Evolutionary conservation across 106 monocot genomes (phyloP), one percentile per base, ranked within the genome.

Genomic region (Ottelia alismoides): DNA sequence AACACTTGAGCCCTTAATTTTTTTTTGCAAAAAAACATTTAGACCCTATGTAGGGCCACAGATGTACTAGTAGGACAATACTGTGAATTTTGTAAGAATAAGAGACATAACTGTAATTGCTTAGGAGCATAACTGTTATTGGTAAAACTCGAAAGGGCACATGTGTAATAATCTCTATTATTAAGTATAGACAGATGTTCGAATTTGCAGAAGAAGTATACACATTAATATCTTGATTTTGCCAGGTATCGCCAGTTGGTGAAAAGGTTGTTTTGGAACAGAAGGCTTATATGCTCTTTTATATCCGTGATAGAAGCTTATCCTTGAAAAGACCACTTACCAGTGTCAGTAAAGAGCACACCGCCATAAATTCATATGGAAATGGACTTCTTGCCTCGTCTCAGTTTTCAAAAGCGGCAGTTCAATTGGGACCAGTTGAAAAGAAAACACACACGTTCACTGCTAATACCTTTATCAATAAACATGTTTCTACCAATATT

Each of bases 261-360:
- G 98, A 99, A 75, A 90, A 82, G 64, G 75, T 67, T 62, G 98
- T 99, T 49, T 75, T 99, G 57, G 46, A 66, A 20, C 82, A 90
- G 59, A 83, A 90, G 70, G 98, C 98, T 3, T 99, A 99, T 63
- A 99, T 99, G 80, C 49, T 99, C 45, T 99, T 99, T 70, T 99
- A 99, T 66, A 82, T 99, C 28, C 86, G 90, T 27, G 75, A 99
- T 51, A 70, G 63, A 81, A 71, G 47, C 51, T 65, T 61, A 23
- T n/a, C 31, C 7, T 51, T 65, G 2, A 96, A 70, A 65, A 70
- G 47, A 56, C 45, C 72, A 30, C 29, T 61, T 71, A 62, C 64
- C 52, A 48, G 17, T 49, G 49, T 31, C 17, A 26, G 28, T 49
- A 78, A 69, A 53, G 72, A 69, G 55, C 74, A 64, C 60, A 29